Conservation (phyloP, 805 yeast species). For the Candida boidinii region DNA sequence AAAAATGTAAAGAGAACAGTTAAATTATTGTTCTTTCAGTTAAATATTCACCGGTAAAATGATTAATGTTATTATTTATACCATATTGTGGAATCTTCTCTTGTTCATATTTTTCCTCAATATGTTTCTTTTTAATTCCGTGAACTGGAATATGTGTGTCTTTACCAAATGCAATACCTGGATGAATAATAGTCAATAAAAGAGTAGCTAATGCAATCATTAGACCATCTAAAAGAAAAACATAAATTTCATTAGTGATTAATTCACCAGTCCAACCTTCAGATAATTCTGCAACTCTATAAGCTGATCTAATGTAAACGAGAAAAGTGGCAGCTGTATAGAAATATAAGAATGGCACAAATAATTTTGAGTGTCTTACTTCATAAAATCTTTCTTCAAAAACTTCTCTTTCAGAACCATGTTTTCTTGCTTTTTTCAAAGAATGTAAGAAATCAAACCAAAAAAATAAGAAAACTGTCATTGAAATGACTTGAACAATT, state of each 20-base stretch:
- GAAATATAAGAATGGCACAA: conserved; percentile 35
- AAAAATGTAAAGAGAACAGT: no score
- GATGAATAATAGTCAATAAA: conserved; percentile 46
- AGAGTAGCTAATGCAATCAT: conserved; percentile 42
- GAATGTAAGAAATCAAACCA: no score
- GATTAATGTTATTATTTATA: no score
- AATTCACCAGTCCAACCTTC: conserved; percentile 64
- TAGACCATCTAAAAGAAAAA: conserved; percentile 52
- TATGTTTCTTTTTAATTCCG: no score
- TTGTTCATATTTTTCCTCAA: no score
- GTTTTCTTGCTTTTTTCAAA: conserved; percentile 9
- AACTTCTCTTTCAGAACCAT: conserved; percentile 14
- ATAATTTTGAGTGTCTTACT: conserved; percentile 23
- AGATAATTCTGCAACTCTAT: conserved; percentile 60
- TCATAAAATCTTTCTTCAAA: conserved; percentile 26
- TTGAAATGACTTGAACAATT: conserved; percentile 60
- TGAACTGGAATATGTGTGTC: conserved; percentile 4
- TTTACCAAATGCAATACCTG: conserved; percentile 41
- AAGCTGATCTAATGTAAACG: conserved; percentile 56
- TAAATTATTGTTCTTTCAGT: no score
- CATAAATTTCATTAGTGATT: conserved; percentile 47
- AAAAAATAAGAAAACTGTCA: conserved; percentile 44
- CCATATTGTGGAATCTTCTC: no score
- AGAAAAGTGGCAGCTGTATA: conserved; percentile 36
- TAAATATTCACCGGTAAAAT: no score